Evolutionary conservation across 192 early-diverging fungal genomes (phyloP), one percentile per base, ranked within the genome.

Genomic region (Gigaspora rosea): DNA sequence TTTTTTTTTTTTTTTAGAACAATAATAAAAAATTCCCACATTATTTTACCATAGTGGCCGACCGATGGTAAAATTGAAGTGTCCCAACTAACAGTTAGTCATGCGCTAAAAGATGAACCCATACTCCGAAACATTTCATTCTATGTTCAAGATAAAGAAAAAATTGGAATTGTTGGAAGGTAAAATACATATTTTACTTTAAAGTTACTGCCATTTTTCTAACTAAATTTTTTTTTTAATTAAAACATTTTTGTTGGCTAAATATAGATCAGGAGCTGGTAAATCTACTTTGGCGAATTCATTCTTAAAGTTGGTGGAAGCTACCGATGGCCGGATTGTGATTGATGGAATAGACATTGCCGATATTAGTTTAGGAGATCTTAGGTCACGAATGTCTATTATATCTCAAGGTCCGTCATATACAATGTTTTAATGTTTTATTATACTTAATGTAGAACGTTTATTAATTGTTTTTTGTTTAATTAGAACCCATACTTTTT

Each of bases 161-260:
- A 95, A 80, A 94, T 98, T 82, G 97, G 95, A n/a, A 91, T 98
- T 16, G 95, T 96, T 15, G 96, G 96, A 13, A 78, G 71, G 71
- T 54, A 51, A 65, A n/a, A 16, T 54, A 27, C 36, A 51, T 22
- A 41, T 13, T 22, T 27, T n/a, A 16, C 12, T 50, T 48, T 68
- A 33, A 58, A 54, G 7, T 1, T 22, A 13, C 35, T 9, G 16
- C 54, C 5, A 74, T 9, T 47, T 11, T 41, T 41, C 41, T 7
- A 41, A 41, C 41, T 41, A n/a, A n/a, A n/a, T 41, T 6, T 1
- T 41, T 6, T 41, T 41, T 41, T 41, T 41, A 41, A 41, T 41
- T n/a, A 36, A 13, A n/a, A 9, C 6, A 47, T 41, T n/a, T 46
- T 33, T 18, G 4, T 72, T 47, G 33, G 16, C 11, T 46, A 20